Base-by-base conservation (phyloP, 805 yeast genomes). In the Ogataea thermomethanolica region DNA sequence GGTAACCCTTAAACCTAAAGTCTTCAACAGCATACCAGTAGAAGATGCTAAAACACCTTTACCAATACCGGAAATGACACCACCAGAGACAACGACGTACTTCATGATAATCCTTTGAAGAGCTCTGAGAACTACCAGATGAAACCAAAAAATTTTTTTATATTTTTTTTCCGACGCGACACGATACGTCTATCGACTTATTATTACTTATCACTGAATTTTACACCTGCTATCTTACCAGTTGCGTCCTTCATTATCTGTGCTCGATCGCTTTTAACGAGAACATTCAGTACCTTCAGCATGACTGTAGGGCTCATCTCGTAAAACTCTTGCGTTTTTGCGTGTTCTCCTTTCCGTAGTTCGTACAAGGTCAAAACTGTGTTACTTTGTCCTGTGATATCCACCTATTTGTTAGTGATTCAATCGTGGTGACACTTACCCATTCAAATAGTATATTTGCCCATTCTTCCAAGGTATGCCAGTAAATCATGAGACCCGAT, bases 41-140 rank as follows among this genome's bases (percentile, higher is more conserved):
- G 97, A 88, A 25, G 97, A 89, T 46, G 99, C 99, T 44, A 84
- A 74, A 48, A 93, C 99, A 66, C 99, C 99, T 66, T 93, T 93
- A 65, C 99, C 99, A 63, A 93, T 93, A 70, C 99, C 99, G 56
- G 96, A 86, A 55, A 93, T 93, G 56, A 93, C 99, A 78, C 99
- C 99, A 65, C 99, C 99, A 44, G 98, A 90, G 33, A 93, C 99
- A 58, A 93, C 95, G 58, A 93, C 98, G 96, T 89, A 93, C 70
- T 93, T 93, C 98, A 93, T 91, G 41, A 35, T 36, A 25, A 25
- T 28, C 29, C 25, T 11, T 28, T n/a, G 35, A 13, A 22, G 33
- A 25, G 20, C 25, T 21, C 25, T 31, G 32, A n/a, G 12, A 21
- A 28, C 33, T 29, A 35, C 25, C 41, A 26, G 25, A 22, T 32